phyloP scores from a whole-genome alignment of 495 filamentous ascomycete genomes.

The Penicillium salamii region DNA sequence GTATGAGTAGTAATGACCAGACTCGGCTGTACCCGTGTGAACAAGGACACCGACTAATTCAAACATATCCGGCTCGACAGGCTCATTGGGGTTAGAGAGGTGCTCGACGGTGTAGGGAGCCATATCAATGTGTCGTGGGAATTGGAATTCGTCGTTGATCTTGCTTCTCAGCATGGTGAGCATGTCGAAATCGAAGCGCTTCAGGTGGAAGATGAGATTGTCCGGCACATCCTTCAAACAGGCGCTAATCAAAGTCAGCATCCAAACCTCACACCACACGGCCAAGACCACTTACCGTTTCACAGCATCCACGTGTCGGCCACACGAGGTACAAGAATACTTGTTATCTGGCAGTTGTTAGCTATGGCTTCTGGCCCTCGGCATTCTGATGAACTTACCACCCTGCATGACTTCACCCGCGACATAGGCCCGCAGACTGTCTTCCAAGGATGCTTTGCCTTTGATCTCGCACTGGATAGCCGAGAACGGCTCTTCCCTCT shows the following conservation, averaged over 20 bases:
- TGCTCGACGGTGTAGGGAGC: slow-evolving; percentile 82
- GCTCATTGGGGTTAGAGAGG: slow-evolving; percentile 61
- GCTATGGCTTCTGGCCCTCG: neutral
- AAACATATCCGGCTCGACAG: slow-evolving; percentile 66
- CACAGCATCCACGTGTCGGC: slow-evolving; percentile 87
- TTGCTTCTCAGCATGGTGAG: slow-evolving; percentile 81
- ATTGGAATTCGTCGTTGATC: slow-evolving; percentile 93
- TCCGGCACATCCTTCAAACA: slow-evolving; percentile 93
- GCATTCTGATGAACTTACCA: slow-evolving; percentile 43
- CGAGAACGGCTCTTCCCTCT: slow-evolving; percentile 84
- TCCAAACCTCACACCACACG: neutral
- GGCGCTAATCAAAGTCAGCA: slow-evolving; percentile 45
- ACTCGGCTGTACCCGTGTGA: slow-evolving; percentile 89
- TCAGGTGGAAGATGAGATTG: slow-evolving; percentile 93
- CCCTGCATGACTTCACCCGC: slow-evolving; percentile 97
- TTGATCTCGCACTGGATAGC: slow-evolving; percentile 98
- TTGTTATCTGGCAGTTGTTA: slow-evolving; percentile 71
- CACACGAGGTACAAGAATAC: slow-evolving; percentile 92
- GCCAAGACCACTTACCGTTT: slow-evolving; percentile 57
- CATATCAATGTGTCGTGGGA: slow-evolving; percentile 85
- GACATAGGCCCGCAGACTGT: slow-evolving; percentile 90
- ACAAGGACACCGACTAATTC: slow-evolving; percentile 91
- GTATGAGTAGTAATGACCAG: slow-evolving; percentile 96
- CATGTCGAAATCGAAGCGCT: slow-evolving; percentile 94
- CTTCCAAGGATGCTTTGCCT: slow-evolving; percentile 77